Conservation (phyloP, 2,329 filamentous ascomycete species). For the Sclerotinia minor region DNA sequence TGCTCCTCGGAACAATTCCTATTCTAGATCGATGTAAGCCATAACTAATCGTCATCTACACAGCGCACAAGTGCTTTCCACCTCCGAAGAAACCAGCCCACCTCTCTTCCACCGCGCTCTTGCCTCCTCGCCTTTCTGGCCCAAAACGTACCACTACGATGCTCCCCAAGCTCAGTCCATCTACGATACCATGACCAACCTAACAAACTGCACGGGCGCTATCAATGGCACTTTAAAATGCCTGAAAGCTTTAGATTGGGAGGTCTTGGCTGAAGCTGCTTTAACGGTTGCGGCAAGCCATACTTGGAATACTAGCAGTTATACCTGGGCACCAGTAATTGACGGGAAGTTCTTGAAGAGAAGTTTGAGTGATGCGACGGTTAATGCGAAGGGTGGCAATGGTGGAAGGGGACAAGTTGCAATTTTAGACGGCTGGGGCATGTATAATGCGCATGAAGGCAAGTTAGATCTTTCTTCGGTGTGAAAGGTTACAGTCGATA, state of each 20-base stretch:
- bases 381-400: conserved; percentile 6
- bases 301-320: conserved; percentile 56
- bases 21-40: neutral
- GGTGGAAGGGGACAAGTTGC: conserved; percentile 44
- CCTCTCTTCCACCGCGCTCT: conserved; percentile 53
- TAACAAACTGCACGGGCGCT: conserved; percentile 46
- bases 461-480: neutral
- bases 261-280: conserved; percentile 54
- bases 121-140: conserved; percentile 54
- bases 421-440: conserved; percentile 51
- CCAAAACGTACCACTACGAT: conserved; percentile 54
- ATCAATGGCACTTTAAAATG: conserved; percentile 51
- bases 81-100: conserved; percentile 45
- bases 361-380: conserved; percentile 48
- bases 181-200: conserved; percentile 49
- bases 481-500: neutral
- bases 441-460: conserved; percentile 61
- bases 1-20: neutral
- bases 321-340: conserved; percentile 62
- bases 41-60: neutral
- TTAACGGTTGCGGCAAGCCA: conserved; percentile 50
- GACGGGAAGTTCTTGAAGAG: conserved; percentile 54
- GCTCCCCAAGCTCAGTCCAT: conserved; percentile 48
- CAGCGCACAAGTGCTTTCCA: conserved; percentile 53
- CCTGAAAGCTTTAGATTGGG: conserved; percentile 55